Conservation (phyloP, 768 basidiomycete species). For the Suillus paluster region DNA sequence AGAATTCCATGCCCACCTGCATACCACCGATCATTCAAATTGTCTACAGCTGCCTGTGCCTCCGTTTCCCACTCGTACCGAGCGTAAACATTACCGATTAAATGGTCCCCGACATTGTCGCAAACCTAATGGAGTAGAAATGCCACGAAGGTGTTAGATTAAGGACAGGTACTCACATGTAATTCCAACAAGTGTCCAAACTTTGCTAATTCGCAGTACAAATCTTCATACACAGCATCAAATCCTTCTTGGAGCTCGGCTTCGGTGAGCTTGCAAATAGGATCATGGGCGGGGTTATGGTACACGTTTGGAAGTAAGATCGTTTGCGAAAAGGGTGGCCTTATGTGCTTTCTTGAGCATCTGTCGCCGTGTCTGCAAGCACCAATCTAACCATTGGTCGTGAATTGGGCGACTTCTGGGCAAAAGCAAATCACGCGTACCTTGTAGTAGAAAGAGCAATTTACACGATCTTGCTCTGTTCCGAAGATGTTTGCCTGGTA, state of each 20-base stretch:
- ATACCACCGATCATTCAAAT: constrained; percentile 96
- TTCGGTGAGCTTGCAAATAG: constrained; percentile 84
- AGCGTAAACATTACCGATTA: constrained; percentile 97
- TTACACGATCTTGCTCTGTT: constrained; percentile 93
- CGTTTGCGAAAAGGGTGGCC: constrained; percentile 96
- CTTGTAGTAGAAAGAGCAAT: constrained; percentile 99
- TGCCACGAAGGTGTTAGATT: neutral
- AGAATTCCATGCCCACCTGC: constrained; percentile 58
- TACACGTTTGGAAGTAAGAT: constrained; percentile 97
- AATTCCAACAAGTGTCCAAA: constrained; percentile 95
- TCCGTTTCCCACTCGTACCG: constrained; percentile 99
- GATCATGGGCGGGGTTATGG: constrained; percentile 96
- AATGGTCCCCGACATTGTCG: constrained; percentile 99
- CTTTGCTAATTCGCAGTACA: constrained; percentile 93
- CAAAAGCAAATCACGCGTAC: constrained; percentile 43
- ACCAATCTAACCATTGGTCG: constrained; percentile 71
- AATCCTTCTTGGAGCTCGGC: constrained; percentile 91
- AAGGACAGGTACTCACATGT: constrained; percentile 61
- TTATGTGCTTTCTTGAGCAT: constrained; percentile 98
- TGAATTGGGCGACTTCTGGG: neutral
- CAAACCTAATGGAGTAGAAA: constrained; percentile 63
- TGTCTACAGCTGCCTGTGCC: constrained; percentile 91
- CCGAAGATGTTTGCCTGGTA: constrained; percentile 91
- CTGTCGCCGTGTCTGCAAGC: constrained; percentile 98
- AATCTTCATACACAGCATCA: constrained; percentile 92